Evolutionary conservation across 768 basidiomycete genomes (phyloP), one percentile per base, ranked within the genome.

Genomic region (Leccinum pellstonianum): DNA sequence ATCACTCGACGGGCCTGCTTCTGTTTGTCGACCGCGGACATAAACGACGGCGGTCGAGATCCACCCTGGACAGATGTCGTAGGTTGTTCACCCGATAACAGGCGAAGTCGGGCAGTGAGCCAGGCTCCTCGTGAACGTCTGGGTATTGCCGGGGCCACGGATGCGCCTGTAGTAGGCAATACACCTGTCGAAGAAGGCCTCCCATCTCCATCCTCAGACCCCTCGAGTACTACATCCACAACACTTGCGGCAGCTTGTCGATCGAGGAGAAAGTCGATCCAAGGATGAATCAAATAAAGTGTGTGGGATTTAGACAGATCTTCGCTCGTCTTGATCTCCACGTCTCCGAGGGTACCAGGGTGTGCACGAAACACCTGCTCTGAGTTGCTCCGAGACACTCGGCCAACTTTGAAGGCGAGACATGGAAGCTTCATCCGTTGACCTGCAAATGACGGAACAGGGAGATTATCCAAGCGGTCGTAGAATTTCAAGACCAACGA

Each of bases 21-120:
- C 19, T 15, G 21, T 15, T 49, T 49, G 11, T 27, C 23, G 2
- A 0, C 48, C 0, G 1, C 1, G 0, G 48, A 49, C 12, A 27
- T 11, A 0, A 21, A 49, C 9, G 48, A 49, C 12, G 48, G 6
- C 3, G 48, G 23, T 14, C 21, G 21, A 21, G 48, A 21, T 21
- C 11, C 23, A 25, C 23, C 48, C 23, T 4, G 5, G 19, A 14
- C 5, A 14, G 11, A 9, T 49, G 19, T 21, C 0, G 11, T 14
- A 14, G 19, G 19, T 2, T 21, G 38, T 11, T 52, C 58, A 4
- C 65, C 56, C 9, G 66, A 63, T 12, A 55, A 19, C 2, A 29
- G 31, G 14, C 52, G 11, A 11, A 63, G 25, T 7, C 55, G 61
- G 0, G 23, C 33, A 2, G 56, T 2, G 9, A 57, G 11, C 12